Evolutionary conservation across 73 alveolate genomes (phyloP).

Genomic region (Blepharisma japonicum): DNA sequence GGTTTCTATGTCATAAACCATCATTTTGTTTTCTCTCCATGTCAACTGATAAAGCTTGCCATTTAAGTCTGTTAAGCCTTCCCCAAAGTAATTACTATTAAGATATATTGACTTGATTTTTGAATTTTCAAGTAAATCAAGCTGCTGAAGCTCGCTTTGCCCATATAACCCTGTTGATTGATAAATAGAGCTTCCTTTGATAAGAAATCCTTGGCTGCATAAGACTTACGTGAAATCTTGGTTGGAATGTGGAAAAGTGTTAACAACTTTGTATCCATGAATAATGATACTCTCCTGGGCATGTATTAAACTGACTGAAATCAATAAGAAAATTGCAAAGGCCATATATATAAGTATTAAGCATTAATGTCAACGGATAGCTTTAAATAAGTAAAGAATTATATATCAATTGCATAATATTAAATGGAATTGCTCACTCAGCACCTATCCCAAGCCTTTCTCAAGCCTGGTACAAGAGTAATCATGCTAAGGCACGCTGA

Average conservation of each 20-base stretch:
- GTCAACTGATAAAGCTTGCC: conserved; percentile 40
- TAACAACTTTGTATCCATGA: neutral
- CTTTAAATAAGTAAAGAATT: too few relatives aligned
- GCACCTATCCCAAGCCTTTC: too few relatives aligned
- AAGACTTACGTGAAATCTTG: conserved; percentile 5
- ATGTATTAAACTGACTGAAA: too few relatives aligned
- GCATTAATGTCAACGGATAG: too few relatives aligned
- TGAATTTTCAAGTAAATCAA: neutral
- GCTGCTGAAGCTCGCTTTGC: neutral
- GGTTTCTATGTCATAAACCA: conserved; percentile 22
- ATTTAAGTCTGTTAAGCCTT: conserved; percentile 46
- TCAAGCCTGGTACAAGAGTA: neutral
- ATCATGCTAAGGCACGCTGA: conserved; percentile 2
- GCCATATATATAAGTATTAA: too few relatives aligned
- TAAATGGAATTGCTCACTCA: too few relatives aligned
- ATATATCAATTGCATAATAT: too few relatives aligned
- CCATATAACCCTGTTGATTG: conserved; percentile 26
- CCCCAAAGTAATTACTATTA: conserved; percentile 34
- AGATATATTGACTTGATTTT: neutral
- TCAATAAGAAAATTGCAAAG: too few relatives aligned
- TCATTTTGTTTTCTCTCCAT: conserved; percentile 43
- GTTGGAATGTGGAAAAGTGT: neutral
- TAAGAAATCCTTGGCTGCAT: neutral
- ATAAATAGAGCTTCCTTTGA: neutral
- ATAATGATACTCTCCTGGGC: neutral